A percentile compares a stretch with the other conserved stretches of the same genome.
phyloP scores from a whole-genome alignment of 176 grass and related monocot species.

The Lolium rigidum region DNA sequence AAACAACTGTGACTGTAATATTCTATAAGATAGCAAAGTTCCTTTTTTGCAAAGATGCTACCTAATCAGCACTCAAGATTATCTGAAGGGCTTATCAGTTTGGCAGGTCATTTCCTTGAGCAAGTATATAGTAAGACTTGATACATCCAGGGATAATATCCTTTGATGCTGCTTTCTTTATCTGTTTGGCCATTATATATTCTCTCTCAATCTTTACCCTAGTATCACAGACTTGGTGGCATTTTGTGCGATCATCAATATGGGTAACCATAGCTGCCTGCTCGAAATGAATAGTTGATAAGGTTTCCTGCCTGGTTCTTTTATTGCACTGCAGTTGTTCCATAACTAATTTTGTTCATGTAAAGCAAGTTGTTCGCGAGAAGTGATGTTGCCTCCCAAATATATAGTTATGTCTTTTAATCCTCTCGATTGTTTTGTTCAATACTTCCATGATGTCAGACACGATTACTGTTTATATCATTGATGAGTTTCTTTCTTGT shows the following conservation, averaged over 20 bases:
- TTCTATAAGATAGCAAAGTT: neutral
- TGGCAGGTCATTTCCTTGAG: neutral
- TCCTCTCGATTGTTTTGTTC: neutral
- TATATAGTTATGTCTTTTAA: neutral
- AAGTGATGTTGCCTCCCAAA: neutral
- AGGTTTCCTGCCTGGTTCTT: neutral
- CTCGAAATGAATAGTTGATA: neutral
- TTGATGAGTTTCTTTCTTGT: constrained; percentile 20
- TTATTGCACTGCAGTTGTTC: neutral
- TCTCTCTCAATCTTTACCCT: neutral
- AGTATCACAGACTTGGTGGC: neutral
- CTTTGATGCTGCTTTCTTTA: neutral
- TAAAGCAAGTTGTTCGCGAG: neutral
- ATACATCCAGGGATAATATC: neutral
- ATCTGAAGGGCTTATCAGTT: neutral
- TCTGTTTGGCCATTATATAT: neutral
- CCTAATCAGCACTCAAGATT: neutral
- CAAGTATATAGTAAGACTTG: neutral
- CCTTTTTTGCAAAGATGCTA: neutral
- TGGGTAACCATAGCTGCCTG: neutral
- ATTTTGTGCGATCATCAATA: neutral
- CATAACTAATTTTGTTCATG: constrained; percentile 11
- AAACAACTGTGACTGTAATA: neutral
- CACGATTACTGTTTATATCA: neutral
- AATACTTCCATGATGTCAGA: neutral